Base-by-base conservation (phyloP, 2,329 filamentous ascomycete species). In the Curvularia eragrostidis region DNA sequence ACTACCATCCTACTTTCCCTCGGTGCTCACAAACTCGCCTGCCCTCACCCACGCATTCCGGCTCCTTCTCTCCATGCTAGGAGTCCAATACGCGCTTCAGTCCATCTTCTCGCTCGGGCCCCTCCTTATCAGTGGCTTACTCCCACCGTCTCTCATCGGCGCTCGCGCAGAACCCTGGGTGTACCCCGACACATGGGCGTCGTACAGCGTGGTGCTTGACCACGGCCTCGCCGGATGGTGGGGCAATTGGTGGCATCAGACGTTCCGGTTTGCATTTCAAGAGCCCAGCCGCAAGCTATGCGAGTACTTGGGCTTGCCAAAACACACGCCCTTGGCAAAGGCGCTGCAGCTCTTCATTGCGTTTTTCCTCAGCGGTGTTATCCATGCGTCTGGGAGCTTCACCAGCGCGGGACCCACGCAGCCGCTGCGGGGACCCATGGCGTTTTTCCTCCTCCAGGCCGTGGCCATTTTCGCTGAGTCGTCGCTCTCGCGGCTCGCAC, bases 201-300 rank as follows among this genome's bases (percentile, higher is more conserved):
- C 78, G 2, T 82, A 83, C 61, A 38, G 68, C 0, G 77, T 81
- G 24, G 81, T 93, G 1, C 76, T 88, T 10, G 85, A 92, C 60
- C 81, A 86, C 57, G 93, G 94, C 0, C 80, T 97, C 1, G 83
- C 85, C 0, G 93, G 93, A 0, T 90, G 89, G 77, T 98, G 94
- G 94, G 88, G 90, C 43, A 82, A 81, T 21, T 94, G 87, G 83
- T 97, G 94, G 94, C 94, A 98, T 75, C 93, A 97, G 77, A 88
- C 89, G 2, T 96, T 97, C 78, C 89, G 93, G 0, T 84, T 87
- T 54, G 87, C 85, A 2, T 93, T 94, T 70, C 78, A 85, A 38
- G 83, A 87, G 3, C 88, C 89, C 0, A 79, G 83, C 0, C 75
- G 75, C 1, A 85, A 80, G 67, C 66, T 89, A 0, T 64, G 78